These are phyloP conservation scores for Dalechampia spathulata DNA, from an alignment of 441 rosid genomes.

Conservation along the genomic window DNA sequence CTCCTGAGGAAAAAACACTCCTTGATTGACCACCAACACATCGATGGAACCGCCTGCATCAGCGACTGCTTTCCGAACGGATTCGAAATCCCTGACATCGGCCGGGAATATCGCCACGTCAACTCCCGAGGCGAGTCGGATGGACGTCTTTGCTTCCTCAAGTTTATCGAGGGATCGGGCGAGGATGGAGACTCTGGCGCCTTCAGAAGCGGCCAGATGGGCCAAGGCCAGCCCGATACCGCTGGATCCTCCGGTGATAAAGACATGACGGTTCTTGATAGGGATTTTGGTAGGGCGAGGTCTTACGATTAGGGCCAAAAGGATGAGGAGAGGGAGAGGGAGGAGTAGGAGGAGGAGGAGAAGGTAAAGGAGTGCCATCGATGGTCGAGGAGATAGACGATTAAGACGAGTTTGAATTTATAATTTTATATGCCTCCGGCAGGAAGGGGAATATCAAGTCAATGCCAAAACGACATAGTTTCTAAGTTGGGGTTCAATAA, in stretches of 20 bases:
- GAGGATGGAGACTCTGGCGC: slow-evolving; percentile 71
- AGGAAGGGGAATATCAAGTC: not conserved
- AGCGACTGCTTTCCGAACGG: slow-evolving; percentile 42
- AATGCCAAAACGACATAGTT: too few species aligned
- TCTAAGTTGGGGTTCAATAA: too few species aligned
- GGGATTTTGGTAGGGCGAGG: slow-evolving; percentile 63
- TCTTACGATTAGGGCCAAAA: slow-evolving; percentile 45
- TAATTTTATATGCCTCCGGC: not conserved
- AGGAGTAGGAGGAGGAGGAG: slow-evolving; percentile 27
- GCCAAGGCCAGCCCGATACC: slow-evolving; percentile 85
- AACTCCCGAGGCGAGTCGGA: slow-evolving; percentile 57
- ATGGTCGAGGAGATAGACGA: not conserved
- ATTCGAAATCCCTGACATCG: slow-evolving; percentile 75
- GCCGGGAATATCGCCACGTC: slow-evolving; percentile 61
- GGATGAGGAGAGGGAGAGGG: slow-evolving; percentile 36
- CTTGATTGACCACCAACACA: slow-evolving; percentile 78
- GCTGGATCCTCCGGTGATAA: slow-evolving; percentile 92
- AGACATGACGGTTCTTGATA: slow-evolving; percentile 71
- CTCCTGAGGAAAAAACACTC: slow-evolving; percentile 58
- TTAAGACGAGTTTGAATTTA: not conserved
- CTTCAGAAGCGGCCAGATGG: slow-evolving; percentile 51
- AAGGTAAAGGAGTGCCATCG: slow-evolving; percentile 25
- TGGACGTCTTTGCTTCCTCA: slow-evolving; percentile 53
- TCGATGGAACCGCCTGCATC: slow-evolving; percentile 71
- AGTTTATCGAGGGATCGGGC: slow-evolving; percentile 58